These are phyloP conservation scores for Bryoerythrophyllum caledonicum DNA, from an alignment of 225 moss, liverwort and hornwort species.

Conservation along the genomic window DNA sequence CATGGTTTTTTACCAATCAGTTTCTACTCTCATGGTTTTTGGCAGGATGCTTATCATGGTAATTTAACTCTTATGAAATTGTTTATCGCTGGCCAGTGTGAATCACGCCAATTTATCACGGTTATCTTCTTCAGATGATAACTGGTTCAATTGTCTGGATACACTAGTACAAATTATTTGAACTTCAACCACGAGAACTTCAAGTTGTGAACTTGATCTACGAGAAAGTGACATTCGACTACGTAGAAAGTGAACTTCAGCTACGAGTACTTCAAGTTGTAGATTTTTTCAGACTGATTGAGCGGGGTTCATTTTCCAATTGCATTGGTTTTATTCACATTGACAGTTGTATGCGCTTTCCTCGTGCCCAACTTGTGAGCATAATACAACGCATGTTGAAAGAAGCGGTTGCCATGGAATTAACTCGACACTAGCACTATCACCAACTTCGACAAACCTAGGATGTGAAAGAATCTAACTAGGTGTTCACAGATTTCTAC, in stretches of 20 bases:
- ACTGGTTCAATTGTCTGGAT: neutral
- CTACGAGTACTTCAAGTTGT: neutral
- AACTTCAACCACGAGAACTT: neutral
- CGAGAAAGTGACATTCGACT: no score
- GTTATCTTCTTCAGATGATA: neutral
- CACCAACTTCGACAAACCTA: neutral
- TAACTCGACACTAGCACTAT: no score
- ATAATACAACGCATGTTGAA: neutral
- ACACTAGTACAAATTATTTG: no score
- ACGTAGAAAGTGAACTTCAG: neutral
- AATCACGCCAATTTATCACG: neutral
- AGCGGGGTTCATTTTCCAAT: neutral
- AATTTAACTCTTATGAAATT: no score
- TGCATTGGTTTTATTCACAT: neutral
- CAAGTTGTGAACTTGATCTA: no score
- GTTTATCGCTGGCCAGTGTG: neutral
- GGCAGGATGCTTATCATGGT: neutral
- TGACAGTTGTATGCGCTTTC: neutral
- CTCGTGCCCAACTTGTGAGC: neutral
- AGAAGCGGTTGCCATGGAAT: neutral
- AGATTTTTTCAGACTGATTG: neutral
- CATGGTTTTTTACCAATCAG: slow-evolving; percentile 6
- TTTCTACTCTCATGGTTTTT: neutral
- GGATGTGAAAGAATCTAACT: slow-evolving; percentile 2
- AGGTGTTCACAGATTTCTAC: neutral